Base-by-base conservation (phyloP, 495 filamentous ascomycete species). In the Hyaloscypha finlandica region DNA sequence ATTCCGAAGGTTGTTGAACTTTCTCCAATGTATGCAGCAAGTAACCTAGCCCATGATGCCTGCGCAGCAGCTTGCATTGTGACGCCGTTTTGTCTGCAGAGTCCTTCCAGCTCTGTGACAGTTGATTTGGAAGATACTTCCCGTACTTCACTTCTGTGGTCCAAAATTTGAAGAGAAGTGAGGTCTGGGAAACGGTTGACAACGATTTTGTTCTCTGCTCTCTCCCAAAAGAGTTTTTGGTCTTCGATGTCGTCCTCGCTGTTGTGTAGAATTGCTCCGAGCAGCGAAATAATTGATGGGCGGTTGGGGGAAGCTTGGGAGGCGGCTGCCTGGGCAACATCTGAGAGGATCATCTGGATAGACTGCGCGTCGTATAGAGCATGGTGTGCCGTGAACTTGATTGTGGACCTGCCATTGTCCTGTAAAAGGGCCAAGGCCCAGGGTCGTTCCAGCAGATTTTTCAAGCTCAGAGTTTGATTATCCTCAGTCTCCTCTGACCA, bases 281-380 rank as follows among this genome's bases (percentile, higher is more conserved):
- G 74, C 9, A 79, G 77, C 6, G 73, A 61, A 31, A 74, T 78
- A 16, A 86, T 79, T 19, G 74, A 55, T 4, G 70, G 56, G 2
- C 68, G 69, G 30, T 52, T 48, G 1, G 70, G 4, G 1, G 81
- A 31, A 3, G 42, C 4, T 25, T 69, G 55, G 16, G 74, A 76
- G 39, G 73, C 68, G 62, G 83, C 82, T 25, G 73, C 74, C 61
- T 68, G 69, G 6, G 73, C 68, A 32, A 94, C 75, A 66, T 90
- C 86, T 1, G 78, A 69, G 3, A 93, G 78, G 4, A 94, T 80
- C 1, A 77, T 58, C 19, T 83, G 78, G 6, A 96, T 76, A 19
- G 90, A 89, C 39, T 85, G 80, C 0, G 90, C 92, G 78, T 96
- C 92, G 68, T 93, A 95, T 1, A 96, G 77, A 3, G 90, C 89